A percentile compares a stretch with the other conserved stretches of the same genome.
phyloP scores from a whole-genome alignment of 163 green algal genomes.

The Chlamydomonas reinhardtii region DNA sequence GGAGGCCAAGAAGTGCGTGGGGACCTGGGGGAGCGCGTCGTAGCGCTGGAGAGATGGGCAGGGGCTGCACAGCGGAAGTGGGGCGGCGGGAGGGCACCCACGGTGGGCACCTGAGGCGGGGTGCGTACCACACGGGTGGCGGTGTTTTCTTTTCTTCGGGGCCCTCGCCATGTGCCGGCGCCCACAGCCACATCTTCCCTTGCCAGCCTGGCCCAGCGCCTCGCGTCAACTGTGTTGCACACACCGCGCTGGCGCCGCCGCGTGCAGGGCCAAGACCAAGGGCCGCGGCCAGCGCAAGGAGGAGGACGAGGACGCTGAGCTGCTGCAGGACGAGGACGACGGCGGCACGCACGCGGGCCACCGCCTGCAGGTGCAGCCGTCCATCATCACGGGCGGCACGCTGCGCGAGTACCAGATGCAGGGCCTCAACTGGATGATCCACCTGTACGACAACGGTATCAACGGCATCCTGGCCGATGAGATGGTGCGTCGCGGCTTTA shows the following conservation, averaged over 20 bases:
- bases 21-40: not conserved
- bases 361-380: conserved; percentile 85
- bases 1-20: conserved; percentile 40
- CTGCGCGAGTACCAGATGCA: conserved; percentile 98
- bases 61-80: too few species aligned
- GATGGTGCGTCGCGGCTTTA: conserved; percentile 82
- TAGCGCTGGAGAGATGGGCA: not conserved
- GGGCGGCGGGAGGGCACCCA: too few species aligned
- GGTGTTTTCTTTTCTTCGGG: too few species aligned
- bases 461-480: conserved; percentile 99
- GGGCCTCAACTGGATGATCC: conserved; percentile 99
- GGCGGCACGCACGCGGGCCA: conserved; percentile 61
- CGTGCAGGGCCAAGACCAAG: conserved; percentile 32
- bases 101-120: too few species aligned
- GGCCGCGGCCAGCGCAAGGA: conserved; percentile 64
- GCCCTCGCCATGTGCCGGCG: too few species aligned
- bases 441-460: conserved; percentile 99
- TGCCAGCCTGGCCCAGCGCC: too few species aligned
- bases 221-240: too few species aligned
- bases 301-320: conserved; percentile 86
- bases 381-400: conserved; percentile 89
- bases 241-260: too few species aligned
- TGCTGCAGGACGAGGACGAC: conserved; percentile 90
- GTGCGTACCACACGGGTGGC: too few species aligned
- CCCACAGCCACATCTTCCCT: too few species aligned